Base-by-base conservation (phyloP, 345 rosid genomes). In the Sapria himalayana region DNA sequence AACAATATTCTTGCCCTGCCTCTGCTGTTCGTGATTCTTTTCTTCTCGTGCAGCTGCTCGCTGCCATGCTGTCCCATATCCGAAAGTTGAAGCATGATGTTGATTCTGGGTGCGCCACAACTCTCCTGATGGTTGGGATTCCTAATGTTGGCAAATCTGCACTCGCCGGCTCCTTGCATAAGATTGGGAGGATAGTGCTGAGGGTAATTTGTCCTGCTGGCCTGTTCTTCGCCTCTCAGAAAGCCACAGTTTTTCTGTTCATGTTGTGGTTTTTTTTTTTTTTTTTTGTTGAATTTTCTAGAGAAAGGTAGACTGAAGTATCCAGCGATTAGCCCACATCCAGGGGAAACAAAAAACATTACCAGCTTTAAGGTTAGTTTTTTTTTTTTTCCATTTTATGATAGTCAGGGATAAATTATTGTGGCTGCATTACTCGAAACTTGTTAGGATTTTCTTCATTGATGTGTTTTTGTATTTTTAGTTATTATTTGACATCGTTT, bases 91-190 rank as follows among this genome's bases (percentile, higher is more conserved):
- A 69, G 48, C 74, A 48, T 44, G 15, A 47, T 31, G 85, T 62
- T 19, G 45, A 58, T 52, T 58, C 57, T 29, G 27, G 63, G 54
- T 51, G 33, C 43, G 69, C 96, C 20, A 40, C 62, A 41, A 69
- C 82, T 23, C 45, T 69, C 29, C 65, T 85, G 92, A 59, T 85
- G 16, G 70, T 71, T 4, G 93, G 93, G 57, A 63, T 81, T 55
- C 93, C 96, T 17, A 85, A 77, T 23, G 84, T 71, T 15, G 96
- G 96, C 44, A 81, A 81, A 25, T 81, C 96, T 2, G 96, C 93
- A 27, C 72, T 80, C 2, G 64, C 76, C 39, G 80, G 73, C 61
- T 65, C 92, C 22, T 64, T 80, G 70, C 93, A 80, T 71, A 81
- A 69, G 25, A 63, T 80, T 37, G 93, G 96, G 47, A 70, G 96